These are phyloP conservation scores for Pythium grandisporangium DNA, from an alignment of 352 stramenopile species.

Conservation along the genomic window DNA sequence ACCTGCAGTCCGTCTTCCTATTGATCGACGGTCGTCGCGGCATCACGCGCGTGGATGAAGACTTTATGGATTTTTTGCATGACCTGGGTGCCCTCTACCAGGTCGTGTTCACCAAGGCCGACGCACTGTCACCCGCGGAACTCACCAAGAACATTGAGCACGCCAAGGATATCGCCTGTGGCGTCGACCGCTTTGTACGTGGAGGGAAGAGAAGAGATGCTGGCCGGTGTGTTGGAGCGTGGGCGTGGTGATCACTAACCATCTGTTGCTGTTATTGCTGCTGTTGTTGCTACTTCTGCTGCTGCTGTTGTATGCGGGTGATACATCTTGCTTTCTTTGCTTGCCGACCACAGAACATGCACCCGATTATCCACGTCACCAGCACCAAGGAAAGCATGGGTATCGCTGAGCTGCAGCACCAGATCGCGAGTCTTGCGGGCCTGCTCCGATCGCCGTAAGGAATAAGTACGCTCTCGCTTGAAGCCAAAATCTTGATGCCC, in stretches of 20 bases:
- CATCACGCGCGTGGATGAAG: constrained; percentile 60
- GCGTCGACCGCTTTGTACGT: constrained; percentile 41
- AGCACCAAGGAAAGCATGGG: constrained; percentile 75
- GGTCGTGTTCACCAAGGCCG: constrained; percentile 88
- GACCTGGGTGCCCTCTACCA: constrained; percentile 78
- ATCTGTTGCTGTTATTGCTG: not conserved
- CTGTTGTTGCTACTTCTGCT: no score
- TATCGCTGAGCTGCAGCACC: constrained; percentile 64
- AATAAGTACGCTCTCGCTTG: not conserved
- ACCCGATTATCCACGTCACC: constrained; percentile 69
- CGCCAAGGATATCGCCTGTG: constrained; percentile 31
- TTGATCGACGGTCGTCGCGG: constrained; percentile 77
- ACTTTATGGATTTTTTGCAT: constrained; percentile 87
- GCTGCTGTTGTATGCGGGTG: no score
- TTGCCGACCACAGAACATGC: constrained; percentile 58
- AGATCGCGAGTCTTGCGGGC: constrained; percentile 56
- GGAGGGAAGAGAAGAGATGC: no score
- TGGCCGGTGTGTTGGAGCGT: not conserved
- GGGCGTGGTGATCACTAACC: no score
- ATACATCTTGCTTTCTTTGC: not conserved
- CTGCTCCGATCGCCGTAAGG: constrained; percentile 14
- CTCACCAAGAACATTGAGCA: constrained; percentile 42
- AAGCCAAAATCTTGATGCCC: no score
- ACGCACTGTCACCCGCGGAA: constrained; percentile 37
- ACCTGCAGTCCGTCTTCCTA: constrained; percentile 71